Base-by-base conservation (phyloP, 352 stramenopile genomes). In the Blastocystis hominis region DNA sequence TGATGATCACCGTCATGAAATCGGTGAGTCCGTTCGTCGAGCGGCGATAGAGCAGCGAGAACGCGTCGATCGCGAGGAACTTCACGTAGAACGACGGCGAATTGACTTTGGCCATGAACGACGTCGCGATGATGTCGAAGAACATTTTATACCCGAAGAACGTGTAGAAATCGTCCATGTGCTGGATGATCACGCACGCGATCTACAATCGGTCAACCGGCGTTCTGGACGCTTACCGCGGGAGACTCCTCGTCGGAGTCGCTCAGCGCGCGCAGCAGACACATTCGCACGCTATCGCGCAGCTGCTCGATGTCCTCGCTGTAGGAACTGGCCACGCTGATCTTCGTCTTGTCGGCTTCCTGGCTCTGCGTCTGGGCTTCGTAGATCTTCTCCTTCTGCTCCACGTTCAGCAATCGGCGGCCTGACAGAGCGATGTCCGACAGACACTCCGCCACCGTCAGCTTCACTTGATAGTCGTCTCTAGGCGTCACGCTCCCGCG, bases 371-470 rank as follows among this genome's bases (percentile, higher is more conserved):
- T 40, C 17, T 24, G 24, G 3, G 70, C 70, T n/a, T 80, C 70
- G 6, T 62, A 61, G 20, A 80, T 54, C 70, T 62, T 80, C 53
- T 80, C 70, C 20, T 64, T 62, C 53, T 80, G 70, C 20, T 42
- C 70, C 70, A 80, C 38, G 42, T 80, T 80, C 2, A 80, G 70
- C 46, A 80, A n/a, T n/a, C 70, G 70, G 24, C 55, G 53, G 17
- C 70, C 70, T 15, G 70, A 61, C 10, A 80, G 70, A 7, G 70
- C 70, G 20, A 80, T 62, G 42, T 80, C 70, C 42, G 70, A 42
- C n/a, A 80, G 70, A 64, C 70, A 80, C 70, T 80, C 70, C 30
- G 70, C 70, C 17, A 80, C 20, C 20, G 70, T 80, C 70, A 80
- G 70, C 30, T 50, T 30, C 50, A 80, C 70, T n/a, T 64, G 70